phyloP scores from a whole-genome alignment of 441 rosid genomes.

The Adansonia madagascariensis region DNA sequence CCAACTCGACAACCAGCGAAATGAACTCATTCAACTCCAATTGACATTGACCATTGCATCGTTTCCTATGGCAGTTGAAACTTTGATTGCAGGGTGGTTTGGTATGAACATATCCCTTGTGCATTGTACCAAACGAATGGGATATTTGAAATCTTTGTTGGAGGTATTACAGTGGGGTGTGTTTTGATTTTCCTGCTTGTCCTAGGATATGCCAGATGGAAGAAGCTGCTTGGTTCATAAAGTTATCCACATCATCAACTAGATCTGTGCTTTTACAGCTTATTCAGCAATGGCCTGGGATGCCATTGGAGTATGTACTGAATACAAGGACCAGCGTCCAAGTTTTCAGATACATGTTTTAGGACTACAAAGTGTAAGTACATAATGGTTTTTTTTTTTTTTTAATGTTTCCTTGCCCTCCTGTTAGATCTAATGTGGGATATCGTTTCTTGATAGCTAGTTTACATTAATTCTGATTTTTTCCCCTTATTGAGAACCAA shows the following conservation, averaged over 20 bases:
- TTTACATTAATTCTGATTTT: not conserved
- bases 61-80: slow-evolving; percentile 75
- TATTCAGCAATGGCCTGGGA: not conserved
- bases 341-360: not conserved
- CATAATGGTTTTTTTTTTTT: not conserved
- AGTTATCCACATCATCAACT: not conserved
- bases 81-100: slow-evolving; percentile 69
- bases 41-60: slow-evolving; percentile 80
- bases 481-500: not conserved
- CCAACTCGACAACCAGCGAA: slow-evolving; percentile 88
- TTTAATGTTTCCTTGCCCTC: not conserved
- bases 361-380: not conserved
- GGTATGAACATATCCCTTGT: slow-evolving; percentile 94
- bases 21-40: slow-evolving; percentile 92
- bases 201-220: slow-evolving; percentile 91
- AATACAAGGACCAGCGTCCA: not conserved
- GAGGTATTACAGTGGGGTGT: slow-evolving; percentile 50
- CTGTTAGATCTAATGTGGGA: not conserved
- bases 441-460: not conserved
- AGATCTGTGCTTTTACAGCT: not conserved
- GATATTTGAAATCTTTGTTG: slow-evolving; percentile 60
- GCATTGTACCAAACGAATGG: slow-evolving; percentile 39
- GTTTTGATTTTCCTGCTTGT: slow-evolving; percentile 68
- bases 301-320: not conserved
- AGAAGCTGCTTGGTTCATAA: slow-evolving; percentile 84